Evolutionary conservation across 2,329 filamentous ascomycete genomes (phyloP).

Genomic region (Didymosphaeria variabile): DNA sequence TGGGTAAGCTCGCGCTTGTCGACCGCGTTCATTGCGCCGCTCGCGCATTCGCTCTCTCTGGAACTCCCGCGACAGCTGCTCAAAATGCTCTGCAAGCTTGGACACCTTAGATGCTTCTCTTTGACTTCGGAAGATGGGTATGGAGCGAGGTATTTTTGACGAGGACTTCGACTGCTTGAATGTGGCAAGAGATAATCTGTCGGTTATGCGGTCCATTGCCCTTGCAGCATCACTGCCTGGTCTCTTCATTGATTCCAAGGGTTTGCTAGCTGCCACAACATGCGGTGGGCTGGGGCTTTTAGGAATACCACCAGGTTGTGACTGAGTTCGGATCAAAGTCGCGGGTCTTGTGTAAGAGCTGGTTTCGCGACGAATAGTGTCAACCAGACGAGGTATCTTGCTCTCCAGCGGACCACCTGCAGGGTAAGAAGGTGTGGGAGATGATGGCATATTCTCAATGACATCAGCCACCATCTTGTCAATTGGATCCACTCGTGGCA

Average conservation of each 20-base stretch:
- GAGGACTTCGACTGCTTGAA: conserved; percentile 67
- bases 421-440: conserved; percentile 32
- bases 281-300: conserved; percentile 32
- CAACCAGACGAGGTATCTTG: conserved; percentile 51
- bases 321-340: conserved; percentile 44
- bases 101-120: conserved; percentile 82
- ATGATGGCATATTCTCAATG: conserved; percentile 46
- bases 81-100: conserved; percentile 93
- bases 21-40: conserved; percentile 79
- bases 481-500: conserved; percentile 45
- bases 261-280: conserved; percentile 26
- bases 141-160: conserved; percentile 84
- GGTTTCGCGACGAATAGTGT: conserved; percentile 43
- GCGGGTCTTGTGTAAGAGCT: conserved; percentile 32
- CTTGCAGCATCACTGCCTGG: conserved; percentile 49
- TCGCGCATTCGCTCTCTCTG: conserved; percentile 92
- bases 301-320: conserved; percentile 44
- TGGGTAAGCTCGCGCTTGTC: conserved; percentile 82
- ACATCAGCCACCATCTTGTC: conserved; percentile 45
- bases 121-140: conserved; percentile 64
- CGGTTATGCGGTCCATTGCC: conserved; percentile 74
- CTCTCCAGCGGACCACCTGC: conserved; percentile 38
- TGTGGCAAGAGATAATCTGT: conserved; percentile 72
- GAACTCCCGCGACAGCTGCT: conserved; percentile 95
- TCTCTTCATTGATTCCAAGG: conserved; percentile 33